Base-by-base conservation (phyloP, 148 eudicot genomes). In the Nepenthes gracilis region DNA sequence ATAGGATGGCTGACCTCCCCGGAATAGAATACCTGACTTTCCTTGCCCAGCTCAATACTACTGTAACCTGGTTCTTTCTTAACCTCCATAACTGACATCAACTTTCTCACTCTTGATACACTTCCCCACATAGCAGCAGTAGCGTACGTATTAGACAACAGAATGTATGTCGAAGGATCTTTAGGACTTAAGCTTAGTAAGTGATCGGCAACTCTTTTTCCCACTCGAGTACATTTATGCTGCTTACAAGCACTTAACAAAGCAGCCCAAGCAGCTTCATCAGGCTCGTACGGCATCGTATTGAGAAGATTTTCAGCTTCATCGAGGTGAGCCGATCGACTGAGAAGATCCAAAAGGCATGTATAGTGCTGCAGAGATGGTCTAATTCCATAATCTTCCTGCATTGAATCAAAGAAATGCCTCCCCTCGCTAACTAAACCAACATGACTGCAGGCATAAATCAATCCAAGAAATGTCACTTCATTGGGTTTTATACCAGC, bases 221-320 rank as follows among this genome's bases (percentile, higher is more conserved):
- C 85, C 43, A 74, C 58, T 52, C 72, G 48, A 12, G 69, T 70
- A 12, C 74, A 70, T 47, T 81, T 81, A 43, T 76, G 77, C 55
- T 67, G 73, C 51, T 78, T 72, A 70, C 90, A 87, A 23, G 95
- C 81, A 65, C 95, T 81, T 56, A 87, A 57, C 43, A 87, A 59
- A 72, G 89, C 75, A 68, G 83, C 85, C 87, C 90, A 87, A 56
- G 77, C 83, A 71, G 87, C 83, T 74, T 87, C 95, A 76, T 84
- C 95, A 11, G 85, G 87, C 66, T 74, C 35, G 59, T 69, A 83
- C 32, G 95, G 90, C 90, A 87, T 78, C 2, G 85, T 60, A 6
- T 74, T 72, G 13, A 87, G 71, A 10, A 87, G 70, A 45, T 68
- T 72, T 43, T 87, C 85, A 12, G 95, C 90, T 69, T 84, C 85